Evolutionary conservation across 768 basidiomycete genomes (phyloP).

Genomic region (Pisolithus sp.): DNA sequence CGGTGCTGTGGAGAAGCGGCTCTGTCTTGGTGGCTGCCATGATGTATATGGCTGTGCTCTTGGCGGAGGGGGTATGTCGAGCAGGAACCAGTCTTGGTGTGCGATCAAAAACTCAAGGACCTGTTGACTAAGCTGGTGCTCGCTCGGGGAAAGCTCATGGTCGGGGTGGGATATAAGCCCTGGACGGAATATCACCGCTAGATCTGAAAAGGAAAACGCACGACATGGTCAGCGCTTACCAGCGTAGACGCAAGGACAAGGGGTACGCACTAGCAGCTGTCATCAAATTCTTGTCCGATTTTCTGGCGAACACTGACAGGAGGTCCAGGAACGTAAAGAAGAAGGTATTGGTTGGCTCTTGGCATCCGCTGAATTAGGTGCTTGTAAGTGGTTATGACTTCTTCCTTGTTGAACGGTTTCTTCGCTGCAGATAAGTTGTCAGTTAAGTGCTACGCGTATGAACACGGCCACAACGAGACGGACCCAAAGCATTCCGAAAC

Average conservation of each 20-base stretch:
- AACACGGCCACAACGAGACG: conserved; percentile 14
- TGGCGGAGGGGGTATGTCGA: conserved; percentile 76
- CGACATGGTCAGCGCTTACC: neutral
- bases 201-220: conserved; percentile 44
- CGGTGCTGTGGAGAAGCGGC: conserved; percentile 3
- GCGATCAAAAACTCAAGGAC: conserved; percentile 94
- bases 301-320: conserved; percentile 89
- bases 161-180: conserved; percentile 85
- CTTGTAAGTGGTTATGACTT: conserved; percentile 76
- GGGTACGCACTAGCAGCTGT: conserved; percentile 75
- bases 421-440: conserved; percentile 42
- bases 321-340: conserved; percentile 96
- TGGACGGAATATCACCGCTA: conserved; percentile 96
- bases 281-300: conserved; percentile 92
- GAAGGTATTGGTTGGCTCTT: conserved; percentile 87
- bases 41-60: conserved; percentile 24
- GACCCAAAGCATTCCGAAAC: conserved; percentile 79
- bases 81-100: conserved; percentile 94
- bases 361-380: conserved; percentile 80
- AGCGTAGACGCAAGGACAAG: neutral
- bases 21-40: conserved; percentile 21
- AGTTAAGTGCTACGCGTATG: conserved; percentile 8
- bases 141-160: conserved; percentile 80
- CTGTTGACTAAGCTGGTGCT: conserved; percentile 81
- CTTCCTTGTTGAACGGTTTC: conserved; percentile 60